A percentile compares a stretch with the other conserved stretches of the same genome.
Conservation (phyloP, 768 basidiomycete species). For the Daedalea quercina region DNA sequence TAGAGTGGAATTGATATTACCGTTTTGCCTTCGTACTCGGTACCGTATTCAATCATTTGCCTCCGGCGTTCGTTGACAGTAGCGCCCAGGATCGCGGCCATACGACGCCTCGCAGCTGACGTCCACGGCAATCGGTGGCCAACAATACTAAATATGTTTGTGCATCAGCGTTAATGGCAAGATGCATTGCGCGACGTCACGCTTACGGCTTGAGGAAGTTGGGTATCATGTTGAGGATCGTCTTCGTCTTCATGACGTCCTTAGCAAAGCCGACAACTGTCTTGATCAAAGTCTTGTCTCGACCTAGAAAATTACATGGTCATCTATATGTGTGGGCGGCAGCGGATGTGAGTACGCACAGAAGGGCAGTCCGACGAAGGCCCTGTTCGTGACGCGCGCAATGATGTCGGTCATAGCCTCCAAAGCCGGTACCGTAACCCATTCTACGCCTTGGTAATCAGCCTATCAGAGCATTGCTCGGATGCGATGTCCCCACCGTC, state of each 20-base stretch:
- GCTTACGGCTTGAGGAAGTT: slow-evolving; percentile 13
- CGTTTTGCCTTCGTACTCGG: slow-evolving; percentile 11
- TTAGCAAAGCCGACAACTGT: slow-evolving; percentile 11
- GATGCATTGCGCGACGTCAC: not conserved
- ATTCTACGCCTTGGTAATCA: not conserved
- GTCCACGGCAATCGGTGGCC: not conserved
- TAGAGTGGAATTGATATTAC: slow-evolving; percentile 8
- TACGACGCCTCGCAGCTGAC: slow-evolving; percentile 1
- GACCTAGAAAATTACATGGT: slow-evolving; percentile 4
- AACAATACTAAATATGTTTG: not conserved
- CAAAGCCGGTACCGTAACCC: slow-evolving; percentile 1
- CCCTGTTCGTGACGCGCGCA: slow-evolving; percentile 13
- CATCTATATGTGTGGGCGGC: too few relatives aligned
- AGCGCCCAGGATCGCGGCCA: slow-evolving; percentile 9
- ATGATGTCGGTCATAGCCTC: slow-evolving; percentile 11
- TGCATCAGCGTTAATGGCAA: too few relatives aligned
- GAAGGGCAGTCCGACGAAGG: slow-evolving; percentile 13
- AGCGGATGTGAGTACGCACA: slow-evolving; percentile 3
- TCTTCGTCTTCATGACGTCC: slow-evolving; percentile 11
- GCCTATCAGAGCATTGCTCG: too few relatives aligned
- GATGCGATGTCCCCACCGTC: not conserved
- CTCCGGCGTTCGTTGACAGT: slow-evolving; percentile 9
- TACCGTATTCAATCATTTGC: slow-evolving; percentile 5
- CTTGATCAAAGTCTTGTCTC: slow-evolving; percentile 8
- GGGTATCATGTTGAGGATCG: slow-evolving; percentile 11